A percentile compares a stretch with the other conserved stretches of the same genome.
These are phyloP conservation scores for Entoloma clypeatum DNA, from an alignment of 1,284 basidiomycete species.

Conservation along the genomic window DNA sequence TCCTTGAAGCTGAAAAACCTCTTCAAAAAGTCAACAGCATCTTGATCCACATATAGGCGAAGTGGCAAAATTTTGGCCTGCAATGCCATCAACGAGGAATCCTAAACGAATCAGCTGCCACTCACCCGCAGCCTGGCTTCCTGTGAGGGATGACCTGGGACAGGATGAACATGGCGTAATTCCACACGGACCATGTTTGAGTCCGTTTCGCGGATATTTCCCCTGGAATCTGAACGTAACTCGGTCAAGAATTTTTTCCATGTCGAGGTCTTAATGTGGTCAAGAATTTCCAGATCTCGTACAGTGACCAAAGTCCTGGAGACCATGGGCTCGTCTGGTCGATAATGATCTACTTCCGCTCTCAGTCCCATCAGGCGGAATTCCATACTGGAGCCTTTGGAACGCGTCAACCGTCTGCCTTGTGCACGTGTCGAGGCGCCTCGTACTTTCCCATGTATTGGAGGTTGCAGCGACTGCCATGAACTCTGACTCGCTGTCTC, in stretches of 20 bases:
- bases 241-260: slow-evolving; percentile 97
- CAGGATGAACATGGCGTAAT: slow-evolving; percentile 69
- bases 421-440: slow-evolving; percentile 43
- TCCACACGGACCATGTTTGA: slow-evolving; percentile 94
- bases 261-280: slow-evolving; percentile 97
- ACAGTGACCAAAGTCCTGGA: slow-evolving; percentile 67
- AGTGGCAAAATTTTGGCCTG: slow-evolving; percentile 88
- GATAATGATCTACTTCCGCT: slow-evolving; percentile 67
- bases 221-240: slow-evolving; percentile 75
- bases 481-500: slow-evolving; percentile 75
- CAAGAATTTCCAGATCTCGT: slow-evolving; percentile 82
- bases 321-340: slow-evolving; percentile 51
- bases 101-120: slow-evolving; percentile 3
- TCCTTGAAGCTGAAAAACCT: slow-evolving; percentile 91
- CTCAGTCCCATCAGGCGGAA: slow-evolving; percentile 68
- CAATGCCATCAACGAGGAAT: slow-evolving; percentile 7
- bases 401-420: slow-evolving; percentile 68
- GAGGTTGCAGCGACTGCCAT: slow-evolving; percentile 74
- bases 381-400: slow-evolving; percentile 80
- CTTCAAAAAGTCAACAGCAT: slow-evolving; percentile 97
- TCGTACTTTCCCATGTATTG: slow-evolving; percentile 36
- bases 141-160: slow-evolving; percentile 60
- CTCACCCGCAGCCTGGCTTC: slow-evolving; percentile 82
- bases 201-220: slow-evolving; percentile 83
- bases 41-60: slow-evolving; percentile 94